Evolutionary conservation across 2,329 filamentous ascomycete species (phyloP), one percentile per base, ranked within the genome.

Genomic region (Cladosporium sp.): DNA sequence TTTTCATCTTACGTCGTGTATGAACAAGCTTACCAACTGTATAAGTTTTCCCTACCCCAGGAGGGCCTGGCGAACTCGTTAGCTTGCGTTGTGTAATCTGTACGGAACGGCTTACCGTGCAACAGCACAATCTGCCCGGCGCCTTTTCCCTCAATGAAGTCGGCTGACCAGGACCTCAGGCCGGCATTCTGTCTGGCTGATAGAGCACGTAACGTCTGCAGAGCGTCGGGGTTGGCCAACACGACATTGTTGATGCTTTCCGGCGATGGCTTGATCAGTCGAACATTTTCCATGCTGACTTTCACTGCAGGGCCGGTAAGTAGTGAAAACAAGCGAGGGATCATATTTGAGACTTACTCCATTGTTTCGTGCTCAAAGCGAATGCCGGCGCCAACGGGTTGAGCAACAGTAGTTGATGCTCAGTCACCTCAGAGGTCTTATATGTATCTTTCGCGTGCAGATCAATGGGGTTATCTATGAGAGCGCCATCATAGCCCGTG

Each of bases 61-160:
- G 30, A 9, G 30, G 30, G 5, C 30, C 30, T 32, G n/a, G n/a
- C n/a, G n/a, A n/a, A n/a, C n/a, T n/a, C n/a, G n/a, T n/a, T n/a
- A n/a, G n/a, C n/a, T n/a, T n/a, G n/a, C n/a, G n/a, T n/a, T n/a
- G n/a, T n/a, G n/a, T n/a, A n/a, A n/a, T n/a, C n/a, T n/a, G n/a
- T n/a, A n/a, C n/a, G n/a, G n/a, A n/a, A n/a, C 5, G n/a, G 67
- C 32, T 59, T 60, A 0, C 70, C 68, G 15, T 62, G 61, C 1
- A 73, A 53, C 1, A 72, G 59, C 4, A 72, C 58, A 17, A 68
- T 55, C 1, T 70, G 55, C 1, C 68, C 69, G 42, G 47, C 43
- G 47, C 66, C 65, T 51, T 68, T 66, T 1, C 64, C 65, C 47
- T 63, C 56, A 30, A 68, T 60, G 5, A 68, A 53, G 52, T 68